Conservation (phyloP, 345 rosid species). For the Melastoma malabathricum region DNA sequence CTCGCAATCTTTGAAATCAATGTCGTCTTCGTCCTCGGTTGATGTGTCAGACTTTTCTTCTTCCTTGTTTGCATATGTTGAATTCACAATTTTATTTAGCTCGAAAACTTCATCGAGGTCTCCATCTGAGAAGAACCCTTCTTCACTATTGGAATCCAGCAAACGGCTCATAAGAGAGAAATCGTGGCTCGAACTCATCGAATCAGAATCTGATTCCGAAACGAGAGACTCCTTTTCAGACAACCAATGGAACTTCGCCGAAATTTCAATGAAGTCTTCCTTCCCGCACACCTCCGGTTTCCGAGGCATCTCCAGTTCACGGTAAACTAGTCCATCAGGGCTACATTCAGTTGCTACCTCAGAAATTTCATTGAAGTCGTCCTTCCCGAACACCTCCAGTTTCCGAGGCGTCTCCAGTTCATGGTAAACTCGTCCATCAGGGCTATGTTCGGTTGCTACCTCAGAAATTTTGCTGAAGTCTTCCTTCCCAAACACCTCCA, state of each 20-base stretch:
- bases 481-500: too few species aligned
- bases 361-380: constrained; percentile 4
- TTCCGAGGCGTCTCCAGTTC: too few species aligned
- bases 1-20: too few species aligned
- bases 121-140: constrained; percentile 35
- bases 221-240: constrained; percentile 29
- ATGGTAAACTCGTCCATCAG: neutral
- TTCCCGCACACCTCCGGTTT: too few species aligned
- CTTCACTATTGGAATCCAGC: constrained; percentile 28
- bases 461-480: constrained; percentile 4
- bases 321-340: neutral
- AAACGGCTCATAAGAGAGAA: constrained; percentile 21
- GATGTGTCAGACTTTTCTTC: neutral
- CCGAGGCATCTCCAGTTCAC: too few species aligned
- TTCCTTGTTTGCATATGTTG: neutral
- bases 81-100: neutral
- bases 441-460: neutral
- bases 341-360: neutral
- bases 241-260: constrained; percentile 17
- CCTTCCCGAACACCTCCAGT: too few species aligned
- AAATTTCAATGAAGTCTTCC: constrained; percentile 2
- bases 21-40: too few species aligned
- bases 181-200: constrained; percentile 42
- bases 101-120: constrained; percentile 27
- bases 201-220: constrained; percentile 35